phyloP scores from a whole-genome alignment of 306 rosid species.

The Lathyrus aphaca region DNA sequence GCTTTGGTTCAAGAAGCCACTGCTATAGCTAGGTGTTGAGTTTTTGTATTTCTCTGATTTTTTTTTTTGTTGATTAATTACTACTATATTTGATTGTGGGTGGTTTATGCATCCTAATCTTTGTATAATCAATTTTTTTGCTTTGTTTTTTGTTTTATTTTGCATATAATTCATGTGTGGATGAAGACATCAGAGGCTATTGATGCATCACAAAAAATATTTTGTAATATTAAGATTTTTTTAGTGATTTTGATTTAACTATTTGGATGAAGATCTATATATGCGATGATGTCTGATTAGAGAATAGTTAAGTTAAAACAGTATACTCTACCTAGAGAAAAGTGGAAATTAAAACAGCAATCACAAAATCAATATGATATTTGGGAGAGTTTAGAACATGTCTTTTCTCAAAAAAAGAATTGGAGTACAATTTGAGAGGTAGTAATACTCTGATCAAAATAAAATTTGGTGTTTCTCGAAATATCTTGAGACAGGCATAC shows the following conservation, averaged over 20 bases:
- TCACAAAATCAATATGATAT: too few species aligned
- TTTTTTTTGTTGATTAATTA: neutral
- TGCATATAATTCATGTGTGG: neutral
- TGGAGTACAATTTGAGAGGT: too few species aligned
- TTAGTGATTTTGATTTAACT: neutral
- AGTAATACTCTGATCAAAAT: too few species aligned
- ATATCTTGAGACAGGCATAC: too few species aligned
- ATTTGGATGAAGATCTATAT: neutral
- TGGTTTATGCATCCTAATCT: neutral
- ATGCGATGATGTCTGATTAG: neutral
- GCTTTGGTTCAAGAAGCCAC: constrained; percentile 67
- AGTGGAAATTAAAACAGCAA: too few species aligned
- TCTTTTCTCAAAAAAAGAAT: too few species aligned
- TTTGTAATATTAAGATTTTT: neutral
- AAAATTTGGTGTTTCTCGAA: too few species aligned
- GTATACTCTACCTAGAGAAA: neutral
- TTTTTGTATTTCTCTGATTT: constrained; percentile 3
- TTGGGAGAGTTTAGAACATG: too few species aligned
- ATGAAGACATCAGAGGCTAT: neutral
- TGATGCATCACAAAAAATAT: neutral
- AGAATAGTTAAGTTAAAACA: neutral
- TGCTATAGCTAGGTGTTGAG: constrained; percentile 61
- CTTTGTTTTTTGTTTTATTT: neutral
- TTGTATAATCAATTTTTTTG: neutral
- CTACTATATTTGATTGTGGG: neutral